Percentiles rank a stretch among this genome's conserved stretches.
These are phyloP conservation scores for Colletotrichum orbiculare DNA, from an alignment of 2,329 filamentous ascomycete species.

Conservation along the genomic window DNA sequence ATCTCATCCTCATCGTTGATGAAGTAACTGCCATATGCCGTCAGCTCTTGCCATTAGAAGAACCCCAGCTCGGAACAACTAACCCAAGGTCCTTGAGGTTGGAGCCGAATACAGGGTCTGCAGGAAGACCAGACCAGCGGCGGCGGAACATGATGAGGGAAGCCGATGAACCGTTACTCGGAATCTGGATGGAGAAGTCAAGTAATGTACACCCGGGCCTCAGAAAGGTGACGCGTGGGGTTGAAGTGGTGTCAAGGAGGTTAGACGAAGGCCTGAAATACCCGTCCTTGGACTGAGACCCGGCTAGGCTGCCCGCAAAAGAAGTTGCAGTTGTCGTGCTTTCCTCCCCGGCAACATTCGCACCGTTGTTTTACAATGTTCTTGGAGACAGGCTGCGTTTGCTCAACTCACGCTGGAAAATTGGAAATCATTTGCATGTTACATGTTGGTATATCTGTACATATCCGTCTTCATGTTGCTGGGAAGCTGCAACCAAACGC, in stretches of 20 bases:
- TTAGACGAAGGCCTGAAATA: not conserved
- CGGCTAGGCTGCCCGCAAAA: not conserved
- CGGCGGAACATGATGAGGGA: conserved; percentile 78
- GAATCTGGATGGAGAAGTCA: not conserved
- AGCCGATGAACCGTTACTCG: too few species aligned
- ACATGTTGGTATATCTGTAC: conserved; percentile 18
- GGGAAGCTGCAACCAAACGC: conserved; percentile 23
- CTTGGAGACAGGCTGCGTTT: not conserved
- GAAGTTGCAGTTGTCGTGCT: not conserved
- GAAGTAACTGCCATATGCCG: conserved; percentile 71
- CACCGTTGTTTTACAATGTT: not conserved
- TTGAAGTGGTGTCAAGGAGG: not conserved
- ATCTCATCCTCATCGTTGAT: conserved; percentile 81
- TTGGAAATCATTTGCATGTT: conserved; percentile 16
- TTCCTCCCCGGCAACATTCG: not conserved
- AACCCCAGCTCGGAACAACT: conserved; percentile 38
- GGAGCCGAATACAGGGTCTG: conserved; percentile 73
- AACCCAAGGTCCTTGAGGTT: conserved; percentile 80
- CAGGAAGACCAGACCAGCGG: conserved; percentile 73
- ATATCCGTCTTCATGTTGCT: conserved; percentile 1
- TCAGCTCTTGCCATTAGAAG: not conserved
- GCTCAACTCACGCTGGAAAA: not conserved
- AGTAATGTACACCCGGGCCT: not conserved
- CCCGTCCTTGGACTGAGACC: too few species aligned
- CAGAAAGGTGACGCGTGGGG: not conserved